phyloP scores from a whole-genome alignment of 2,329 filamentous ascomycete species.

The Pyricularia pennisetigena region DNA sequence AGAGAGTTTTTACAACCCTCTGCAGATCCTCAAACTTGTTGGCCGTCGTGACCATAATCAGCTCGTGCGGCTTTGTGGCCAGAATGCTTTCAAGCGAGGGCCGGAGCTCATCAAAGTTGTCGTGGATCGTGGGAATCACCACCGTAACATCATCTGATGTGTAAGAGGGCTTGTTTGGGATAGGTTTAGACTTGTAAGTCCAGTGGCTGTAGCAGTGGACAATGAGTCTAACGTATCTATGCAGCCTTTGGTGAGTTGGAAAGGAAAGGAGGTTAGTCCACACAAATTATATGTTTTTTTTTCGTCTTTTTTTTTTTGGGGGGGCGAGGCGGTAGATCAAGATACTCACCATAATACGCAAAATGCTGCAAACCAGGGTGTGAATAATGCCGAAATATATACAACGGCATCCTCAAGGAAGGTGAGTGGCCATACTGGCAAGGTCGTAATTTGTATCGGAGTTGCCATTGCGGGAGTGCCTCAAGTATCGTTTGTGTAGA shows the following conservation, averaged over 20 bases:
- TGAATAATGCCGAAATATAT: neutral
- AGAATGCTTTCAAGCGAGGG: constrained; percentile 73
- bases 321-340: neutral
- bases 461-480: neutral
- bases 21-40: constrained; percentile 63
- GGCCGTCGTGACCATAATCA: constrained; percentile 82
- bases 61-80: constrained; percentile 55
- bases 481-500: neutral
- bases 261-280: neutral
- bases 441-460: neutral
- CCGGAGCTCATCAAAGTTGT: constrained; percentile 72
- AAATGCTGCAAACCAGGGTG: neutral
- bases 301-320: too few relatives aligned
- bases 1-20: constrained; percentile 52
- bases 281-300: neutral
- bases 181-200: constrained; percentile 75
- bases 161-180: constrained; percentile 71
- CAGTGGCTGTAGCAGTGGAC: constrained; percentile 82
- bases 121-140: constrained; percentile 87
- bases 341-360: neutral
- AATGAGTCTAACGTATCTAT: constrained; percentile 78
- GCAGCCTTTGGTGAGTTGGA: constrained; percentile 47
- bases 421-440: neutral
- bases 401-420: neutral
- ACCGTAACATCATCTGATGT: constrained; percentile 82